Base-by-base conservation (phyloP, 495 filamentous ascomycete genomes). In the Penicillium nucicola region DNA sequence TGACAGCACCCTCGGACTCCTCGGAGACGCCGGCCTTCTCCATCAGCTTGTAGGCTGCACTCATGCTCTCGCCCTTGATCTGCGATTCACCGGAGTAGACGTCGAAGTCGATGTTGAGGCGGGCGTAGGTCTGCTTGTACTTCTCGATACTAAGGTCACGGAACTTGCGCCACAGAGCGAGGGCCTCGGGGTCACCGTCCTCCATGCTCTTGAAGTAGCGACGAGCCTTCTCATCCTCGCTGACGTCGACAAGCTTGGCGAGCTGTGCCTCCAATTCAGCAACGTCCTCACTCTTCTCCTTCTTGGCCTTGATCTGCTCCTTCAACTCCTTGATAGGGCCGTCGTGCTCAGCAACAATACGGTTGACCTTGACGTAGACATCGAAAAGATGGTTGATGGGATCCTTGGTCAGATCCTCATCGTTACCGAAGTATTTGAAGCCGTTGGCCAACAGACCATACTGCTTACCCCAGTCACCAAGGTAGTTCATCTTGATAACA, bases 21-120 rank as follows among this genome's bases (percentile, higher is more conserved):
- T 92, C 84, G 0, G 85, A 84, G 23, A 96, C 80, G 11, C 83
- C 81, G 55, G 80, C 82, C 46, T 88, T 82, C 62, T 81, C 76
- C 79, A 97, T 83, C 19, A 74, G 66, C 45, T 77, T 61, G 46
- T 72, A 72, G 23, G 82, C 86, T 13, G 81, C 76, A 45, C 72
- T 72, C 89, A 98, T 96, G 53, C 82, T 83, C 62, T 89, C 88
- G 55, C 86, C 81, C 48, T 83, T 81, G 43, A 98, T 87, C 62
- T 95, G 89, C n/a, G 88, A 92, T 70, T 98, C 93, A 30, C 92
- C 92, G 30, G 86, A 88, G 75, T 98, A 98, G 45, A 90, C 85
- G 64, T 97, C 92, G 59, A 92, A 98, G 49, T 84, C 77, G 62
- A 98, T 97, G 71, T 96, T 97, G 15, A 93, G 78, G 45, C 89